A percentile compares a stretch with the other conserved stretches of the same genome.
Evolutionary conservation across 2,329 filamentous ascomycete species (phyloP).

Genomic region (Laburnicola sp.): DNA sequence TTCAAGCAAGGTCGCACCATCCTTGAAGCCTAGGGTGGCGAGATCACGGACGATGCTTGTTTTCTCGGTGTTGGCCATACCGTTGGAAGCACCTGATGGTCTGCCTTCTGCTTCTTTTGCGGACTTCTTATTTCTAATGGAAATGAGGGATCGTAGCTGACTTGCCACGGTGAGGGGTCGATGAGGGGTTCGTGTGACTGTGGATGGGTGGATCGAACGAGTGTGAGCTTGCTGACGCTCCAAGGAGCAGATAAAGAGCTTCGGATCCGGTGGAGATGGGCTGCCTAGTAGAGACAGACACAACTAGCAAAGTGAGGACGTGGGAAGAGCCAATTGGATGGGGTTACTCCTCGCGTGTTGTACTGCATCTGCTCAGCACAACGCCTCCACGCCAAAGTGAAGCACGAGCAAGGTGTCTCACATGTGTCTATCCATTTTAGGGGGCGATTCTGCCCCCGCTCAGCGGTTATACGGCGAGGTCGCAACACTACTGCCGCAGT

Average conservation of each 20-base stretch:
- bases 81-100: slow-evolving; percentile 23
- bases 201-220: background rate
- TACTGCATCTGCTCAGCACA: background rate
- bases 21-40: slow-evolving; percentile 57
- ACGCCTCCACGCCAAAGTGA: background rate
- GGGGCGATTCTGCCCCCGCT: too few species aligned
- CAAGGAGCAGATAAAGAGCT: background rate
- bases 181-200: background rate
- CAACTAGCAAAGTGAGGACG: background rate
- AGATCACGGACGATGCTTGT: slow-evolving; percentile 55
- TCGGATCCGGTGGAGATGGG: background rate
- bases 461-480: too few species aligned
- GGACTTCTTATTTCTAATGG: slow-evolving; percentile 53
- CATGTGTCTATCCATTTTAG: too few species aligned
- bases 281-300: background rate
- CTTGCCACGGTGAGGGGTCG: slow-evolving; percentile 28
- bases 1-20: slow-evolving; percentile 52
- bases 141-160: slow-evolving; percentile 50
- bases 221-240: background rate
- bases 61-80: slow-evolving; percentile 26
- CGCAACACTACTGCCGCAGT: too few species aligned
- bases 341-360: background rate
- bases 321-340: background rate
- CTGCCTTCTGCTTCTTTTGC: slow-evolving; percentile 52
- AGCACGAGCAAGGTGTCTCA: background rate